These are phyloP conservation scores for Serendipita indica DNA, from an alignment of 768 basidiomycete genomes.

Conservation along the genomic window DNA sequence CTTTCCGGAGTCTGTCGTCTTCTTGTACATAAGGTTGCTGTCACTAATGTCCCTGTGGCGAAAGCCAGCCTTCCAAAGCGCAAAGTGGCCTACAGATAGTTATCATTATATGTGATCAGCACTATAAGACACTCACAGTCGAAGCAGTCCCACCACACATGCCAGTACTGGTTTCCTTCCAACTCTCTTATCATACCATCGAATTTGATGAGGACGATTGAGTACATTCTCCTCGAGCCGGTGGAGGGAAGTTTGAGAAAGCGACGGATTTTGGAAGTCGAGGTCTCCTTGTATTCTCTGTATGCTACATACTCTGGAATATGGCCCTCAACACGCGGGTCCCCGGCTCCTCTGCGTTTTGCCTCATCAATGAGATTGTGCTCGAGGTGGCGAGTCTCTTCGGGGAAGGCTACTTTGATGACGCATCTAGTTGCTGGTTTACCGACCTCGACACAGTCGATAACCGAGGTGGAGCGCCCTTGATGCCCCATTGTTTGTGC, in stretches of 20 bases:
- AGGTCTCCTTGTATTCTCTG: not conserved
- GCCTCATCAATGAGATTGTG: not conserved
- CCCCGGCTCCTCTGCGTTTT: not conserved
- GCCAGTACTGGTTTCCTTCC: not conserved
- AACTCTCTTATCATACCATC: not conserved
- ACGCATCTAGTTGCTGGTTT: not conserved
- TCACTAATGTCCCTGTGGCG: constrained; percentile 23
- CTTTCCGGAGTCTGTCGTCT: constrained; percentile 3
- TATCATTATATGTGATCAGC: not conserved
- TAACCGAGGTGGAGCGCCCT: not conserved
- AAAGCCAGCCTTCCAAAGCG: constrained; percentile 20
- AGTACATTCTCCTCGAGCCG: not conserved
- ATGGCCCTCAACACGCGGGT: not conserved
- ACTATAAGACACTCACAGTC: not conserved
- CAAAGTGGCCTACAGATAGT: constrained; percentile 17
- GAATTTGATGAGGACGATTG: not conserved
- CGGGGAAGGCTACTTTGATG: not conserved
- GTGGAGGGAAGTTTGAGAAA: not conserved
- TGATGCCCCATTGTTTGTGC: not conserved
- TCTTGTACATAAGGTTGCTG: constrained; percentile 22
- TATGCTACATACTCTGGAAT: not conserved
- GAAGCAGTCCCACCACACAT: constrained; percentile 1
- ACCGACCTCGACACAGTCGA: not conserved
- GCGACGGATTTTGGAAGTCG: not conserved
- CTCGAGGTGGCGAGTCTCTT: not conserved